Percentiles rank a stretch among this genome's conserved stretches.
phyloP scores from a whole-genome alignment of 768 basidiomycete genomes.

The Phanerochaete sordida region DNA sequence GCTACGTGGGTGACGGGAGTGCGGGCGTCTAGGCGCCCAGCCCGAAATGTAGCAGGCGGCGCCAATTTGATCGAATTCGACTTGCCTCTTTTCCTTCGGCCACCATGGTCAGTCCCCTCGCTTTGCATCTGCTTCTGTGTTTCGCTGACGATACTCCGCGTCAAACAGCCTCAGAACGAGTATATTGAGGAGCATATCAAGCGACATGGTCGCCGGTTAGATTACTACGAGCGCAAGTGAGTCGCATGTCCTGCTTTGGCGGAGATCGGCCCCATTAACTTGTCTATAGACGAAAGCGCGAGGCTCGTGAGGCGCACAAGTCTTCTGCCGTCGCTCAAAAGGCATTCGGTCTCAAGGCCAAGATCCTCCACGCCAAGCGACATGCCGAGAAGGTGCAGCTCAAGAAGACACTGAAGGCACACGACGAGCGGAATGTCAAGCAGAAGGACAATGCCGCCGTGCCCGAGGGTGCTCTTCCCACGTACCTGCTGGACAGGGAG shows the following conservation, averaged over 20 bases:
- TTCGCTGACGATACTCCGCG: not conserved
- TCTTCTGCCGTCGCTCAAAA: conserved; percentile 87
- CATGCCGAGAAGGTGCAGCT: conserved; percentile 98
- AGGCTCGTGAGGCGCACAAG: conserved; percentile 73
- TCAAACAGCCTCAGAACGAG: conserved; percentile 69
- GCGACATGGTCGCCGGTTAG: conserved; percentile 92
- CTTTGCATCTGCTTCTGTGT: not conserved
- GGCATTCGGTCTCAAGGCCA: conserved; percentile 94
- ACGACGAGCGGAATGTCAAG: conserved; percentile 98
- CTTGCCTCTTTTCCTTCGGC: conserved; percentile 9
- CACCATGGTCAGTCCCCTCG: conserved; percentile 25
- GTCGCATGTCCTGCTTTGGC: conserved; percentile 26
- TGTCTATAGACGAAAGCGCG: conserved; percentile 66
- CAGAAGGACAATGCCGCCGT: conserved; percentile 80
- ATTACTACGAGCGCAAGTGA: conserved; percentile 93
- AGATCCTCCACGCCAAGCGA: conserved; percentile 94
- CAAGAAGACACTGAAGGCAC: conserved; percentile 99
- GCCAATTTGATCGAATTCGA: conserved; percentile 10
- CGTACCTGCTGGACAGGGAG: conserved; percentile 95
- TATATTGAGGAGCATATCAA: conserved; percentile 99
- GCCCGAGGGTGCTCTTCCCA: conserved; percentile 89
- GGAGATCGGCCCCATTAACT: conserved; percentile 5
- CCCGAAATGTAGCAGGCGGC: not conserved
- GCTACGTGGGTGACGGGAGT: conserved; percentile 15
- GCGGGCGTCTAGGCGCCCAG: conserved; percentile 5